A percentile compares a stretch with the other conserved stretches of the same genome.
Evolutionary conservation across 1,284 basidiomycete genomes (phyloP).

Genomic region (Melampsora larici-populina): DNA sequence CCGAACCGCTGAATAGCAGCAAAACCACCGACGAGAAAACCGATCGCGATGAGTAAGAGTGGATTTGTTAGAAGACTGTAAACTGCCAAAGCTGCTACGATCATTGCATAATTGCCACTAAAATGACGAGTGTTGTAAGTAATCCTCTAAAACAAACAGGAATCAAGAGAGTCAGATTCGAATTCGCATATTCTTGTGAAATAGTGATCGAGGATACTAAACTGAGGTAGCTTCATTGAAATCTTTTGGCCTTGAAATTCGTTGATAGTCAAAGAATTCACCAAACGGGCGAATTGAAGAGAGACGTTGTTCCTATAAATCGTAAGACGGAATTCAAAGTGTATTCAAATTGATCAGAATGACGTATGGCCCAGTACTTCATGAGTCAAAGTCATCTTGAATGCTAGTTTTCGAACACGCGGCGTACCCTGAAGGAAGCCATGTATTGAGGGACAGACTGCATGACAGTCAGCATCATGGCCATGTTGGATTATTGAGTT

Average conservation of each 20-base stretch:
- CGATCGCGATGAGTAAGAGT: conserved; percentile 74
- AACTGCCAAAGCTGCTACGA: conserved; percentile 74
- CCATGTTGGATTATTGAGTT: conserved; percentile 9
- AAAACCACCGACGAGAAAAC: conserved; percentile 89
- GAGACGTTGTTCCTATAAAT: conserved; percentile 71
- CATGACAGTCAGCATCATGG: conserved; percentile 26
- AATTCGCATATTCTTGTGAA: background rate
- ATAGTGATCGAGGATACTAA: background rate
- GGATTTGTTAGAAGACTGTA: conserved; percentile 85
- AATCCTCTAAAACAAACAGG: conserved; percentile 61
- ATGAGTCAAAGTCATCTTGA: too few species aligned
- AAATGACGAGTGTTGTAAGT: conserved; percentile 75
- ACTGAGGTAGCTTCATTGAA: conserved; percentile 59
- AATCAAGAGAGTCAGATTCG: background rate
- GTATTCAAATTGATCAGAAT: background rate
- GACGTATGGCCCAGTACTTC: background rate
- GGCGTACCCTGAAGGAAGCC: conserved; percentile 28
- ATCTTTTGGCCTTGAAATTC: conserved; percentile 70
- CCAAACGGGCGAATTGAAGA: conserved; percentile 72
- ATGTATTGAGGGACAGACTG: conserved; percentile 34
- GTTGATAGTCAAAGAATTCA: conserved; percentile 79
- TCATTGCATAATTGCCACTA: conserved; percentile 78
- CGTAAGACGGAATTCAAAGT: background rate
- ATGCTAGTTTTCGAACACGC: background rate
- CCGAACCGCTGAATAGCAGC: conserved; percentile 83